Evolutionary conservation across 1,139 yeast genomes (phyloP).

Genomic region (Saccharomycopsis crataegensis): DNA sequence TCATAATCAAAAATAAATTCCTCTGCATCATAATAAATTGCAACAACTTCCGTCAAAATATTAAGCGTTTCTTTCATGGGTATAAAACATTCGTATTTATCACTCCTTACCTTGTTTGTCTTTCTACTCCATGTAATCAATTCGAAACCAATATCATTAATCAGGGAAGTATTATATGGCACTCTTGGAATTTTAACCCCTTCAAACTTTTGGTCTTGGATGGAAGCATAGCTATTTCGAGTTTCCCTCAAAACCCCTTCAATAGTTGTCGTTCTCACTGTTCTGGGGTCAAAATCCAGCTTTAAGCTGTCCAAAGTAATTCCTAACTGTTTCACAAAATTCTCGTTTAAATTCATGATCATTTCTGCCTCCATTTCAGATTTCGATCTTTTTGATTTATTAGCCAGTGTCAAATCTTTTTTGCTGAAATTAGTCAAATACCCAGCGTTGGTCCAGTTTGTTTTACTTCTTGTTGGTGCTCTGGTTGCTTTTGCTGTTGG

Average conservation of each 20-base stretch:
- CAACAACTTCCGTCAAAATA: conserved; percentile 1
- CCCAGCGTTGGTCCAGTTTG: background rate
- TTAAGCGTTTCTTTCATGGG: conserved; percentile 5
- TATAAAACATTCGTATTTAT: conserved; percentile 9
- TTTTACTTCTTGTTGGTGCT: conserved; percentile 1
- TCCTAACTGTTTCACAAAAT: conserved; percentile 8
- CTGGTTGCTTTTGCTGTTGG: background rate
- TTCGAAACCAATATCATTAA: conserved; percentile 7
- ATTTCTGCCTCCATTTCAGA: conserved; percentile 10
- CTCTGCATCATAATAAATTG: conserved; percentile 11
- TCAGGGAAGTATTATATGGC: background rate
- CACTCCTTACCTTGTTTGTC: conserved; percentile 5
- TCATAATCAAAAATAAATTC: conserved; percentile 7
- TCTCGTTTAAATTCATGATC: conserved; percentile 8
- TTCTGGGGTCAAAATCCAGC: conserved; percentile 3
- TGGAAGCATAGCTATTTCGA: background rate
- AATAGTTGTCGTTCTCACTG: background rate
- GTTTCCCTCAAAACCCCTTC: background rate
- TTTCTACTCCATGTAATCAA: conserved; percentile 13
- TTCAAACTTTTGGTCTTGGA: background rate
- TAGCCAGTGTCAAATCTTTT: conserved; percentile 3
- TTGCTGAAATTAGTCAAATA: conserved; percentile 5
- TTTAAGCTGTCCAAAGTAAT: conserved; percentile 2
- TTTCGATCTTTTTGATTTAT: conserved; percentile 7
- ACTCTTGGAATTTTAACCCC: background rate